Evolutionary conservation across 805 yeast genomes (phyloP), one percentile per base, ranked within the genome.

Genomic region (Blastobotrys parvus): DNA sequence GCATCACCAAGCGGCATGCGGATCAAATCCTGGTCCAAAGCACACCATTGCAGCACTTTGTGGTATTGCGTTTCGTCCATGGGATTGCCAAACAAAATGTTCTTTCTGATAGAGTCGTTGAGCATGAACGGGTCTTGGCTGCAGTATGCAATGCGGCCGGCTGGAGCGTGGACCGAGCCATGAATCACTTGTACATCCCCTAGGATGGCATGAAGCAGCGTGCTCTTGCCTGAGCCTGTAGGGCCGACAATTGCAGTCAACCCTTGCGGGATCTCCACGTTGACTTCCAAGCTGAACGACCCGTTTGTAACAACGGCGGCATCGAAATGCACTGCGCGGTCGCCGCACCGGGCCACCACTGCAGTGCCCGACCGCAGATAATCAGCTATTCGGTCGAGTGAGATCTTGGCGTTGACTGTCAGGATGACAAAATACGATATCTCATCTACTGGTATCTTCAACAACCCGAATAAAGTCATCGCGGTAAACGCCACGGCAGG

Each of bases 171-270:
- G 15, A 85, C 80, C 34, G 71, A 68, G 57, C 95, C 96, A 8
- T 39, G 31, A 20, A 53, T 27, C 20, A 50, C 38, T 0, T 64
- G 59, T 94, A 87, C 86, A 65, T 87, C 95, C 58, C 95, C 95
- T 36, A 88, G 69, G 39, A 87, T 67, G 4, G 94, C 95, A 68
- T 85, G 69, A 43, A 87, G 69, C 48, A 92, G 47, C 0, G 97
- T 82, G 0, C 97, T 89, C 59, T 92, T 92, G 0, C 98, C 98
- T 0, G 89, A 80, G 0, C 99, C 99, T 0, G 97, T 87, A 47
- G 72, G 70, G 1, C 99, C 99, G 34, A 92, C 74, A 3, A 92
- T 61, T 15, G 86, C 85, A 51, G 84, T 85, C 55, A 87, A 66
- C 13, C 86, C 89, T 22, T 71, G 63, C 50, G 72, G 70, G 63